Evolutionary conservation across 768 basidiomycete species (phyloP).

Genomic region (Pulveroboletus sp.): DNA sequence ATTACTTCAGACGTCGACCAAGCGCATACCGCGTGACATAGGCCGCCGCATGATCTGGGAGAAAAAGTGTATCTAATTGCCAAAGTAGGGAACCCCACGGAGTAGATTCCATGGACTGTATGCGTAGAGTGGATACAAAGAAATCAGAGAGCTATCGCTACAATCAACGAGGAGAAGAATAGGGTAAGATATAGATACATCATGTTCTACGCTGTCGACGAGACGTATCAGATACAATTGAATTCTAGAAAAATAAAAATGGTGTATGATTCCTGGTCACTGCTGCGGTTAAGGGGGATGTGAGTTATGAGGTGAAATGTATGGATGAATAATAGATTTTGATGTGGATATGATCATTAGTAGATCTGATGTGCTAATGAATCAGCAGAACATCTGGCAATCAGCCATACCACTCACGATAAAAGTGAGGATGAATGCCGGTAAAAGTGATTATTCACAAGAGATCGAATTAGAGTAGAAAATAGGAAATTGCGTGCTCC

Average conservation of each 20-base stretch:
- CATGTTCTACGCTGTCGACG: background rate
- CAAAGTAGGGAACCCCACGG: no score
- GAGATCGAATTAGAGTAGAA: background rate
- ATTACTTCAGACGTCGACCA: background rate
- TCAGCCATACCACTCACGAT: slow-evolving; percentile 3
- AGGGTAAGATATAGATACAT: slow-evolving; percentile 1
- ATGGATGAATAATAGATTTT: background rate
- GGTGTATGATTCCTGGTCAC: background rate
- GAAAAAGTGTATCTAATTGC: no score
- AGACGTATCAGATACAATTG: background rate
- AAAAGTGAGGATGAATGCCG: background rate
- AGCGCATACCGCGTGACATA: background rate
- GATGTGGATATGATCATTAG: background rate
- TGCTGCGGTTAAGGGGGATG: background rate
- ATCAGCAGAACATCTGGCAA: background rate
- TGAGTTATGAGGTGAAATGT: background rate
- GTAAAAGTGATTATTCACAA: background rate
- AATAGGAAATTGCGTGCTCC: background rate
- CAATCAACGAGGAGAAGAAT: slow-evolving; percentile 4
- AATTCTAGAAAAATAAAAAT: background rate
- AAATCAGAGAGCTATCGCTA: slow-evolving; percentile 15
- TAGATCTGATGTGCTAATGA: slow-evolving; percentile 1
- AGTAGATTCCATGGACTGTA: slow-evolving; percentile 2
- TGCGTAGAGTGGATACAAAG: slow-evolving; percentile 2
- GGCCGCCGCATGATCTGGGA: background rate